Conservation (phyloP, 495 filamentous ascomycete species). For the Lentithecium fluviatile region DNA sequence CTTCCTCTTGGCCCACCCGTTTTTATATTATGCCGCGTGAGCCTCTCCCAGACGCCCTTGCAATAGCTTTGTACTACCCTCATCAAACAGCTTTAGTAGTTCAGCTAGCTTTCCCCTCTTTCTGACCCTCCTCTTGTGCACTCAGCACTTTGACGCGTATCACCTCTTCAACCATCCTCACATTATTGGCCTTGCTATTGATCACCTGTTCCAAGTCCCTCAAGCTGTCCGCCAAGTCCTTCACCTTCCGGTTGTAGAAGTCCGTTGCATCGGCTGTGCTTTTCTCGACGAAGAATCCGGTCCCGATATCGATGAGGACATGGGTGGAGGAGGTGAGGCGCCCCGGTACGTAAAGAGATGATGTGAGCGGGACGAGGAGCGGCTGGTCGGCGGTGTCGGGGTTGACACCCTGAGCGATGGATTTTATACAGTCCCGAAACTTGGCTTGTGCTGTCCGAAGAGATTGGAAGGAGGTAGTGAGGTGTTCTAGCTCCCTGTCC, state of each 20-base stretch:
- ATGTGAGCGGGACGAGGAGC: slow-evolving; percentile 87
- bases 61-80: too few species aligned
- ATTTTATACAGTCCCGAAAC: slow-evolving; percentile 83
- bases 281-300: slow-evolving; percentile 97
- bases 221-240: slow-evolving; percentile 73
- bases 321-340: slow-evolving; percentile 70
- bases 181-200: slow-evolving; percentile 76
- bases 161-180: slow-evolving; percentile 81
- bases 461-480: slow-evolving; percentile 83
- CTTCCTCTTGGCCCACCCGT: too few species aligned
- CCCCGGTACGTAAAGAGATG: slow-evolving; percentile 90
- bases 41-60: too few species aligned
- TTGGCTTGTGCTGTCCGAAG: slow-evolving; percentile 84
- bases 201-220: slow-evolving; percentile 85
- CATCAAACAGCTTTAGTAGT: background rate
- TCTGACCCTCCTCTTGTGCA: slow-evolving; percentile 11
- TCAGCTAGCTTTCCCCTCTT: slow-evolving; percentile 16
- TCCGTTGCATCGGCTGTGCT: slow-evolving; percentile 70
- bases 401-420: slow-evolving; percentile 49
- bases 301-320: slow-evolving; percentile 93
- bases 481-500: slow-evolving; percentile 89
- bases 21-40: too few species aligned
- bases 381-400: slow-evolving; percentile 50
- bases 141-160: slow-evolving; percentile 51
- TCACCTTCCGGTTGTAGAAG: slow-evolving; percentile 85